Evolutionary conservation across 2,329 filamentous ascomycete genomes (phyloP).

Genomic region (Colletotrichum sp.): DNA sequence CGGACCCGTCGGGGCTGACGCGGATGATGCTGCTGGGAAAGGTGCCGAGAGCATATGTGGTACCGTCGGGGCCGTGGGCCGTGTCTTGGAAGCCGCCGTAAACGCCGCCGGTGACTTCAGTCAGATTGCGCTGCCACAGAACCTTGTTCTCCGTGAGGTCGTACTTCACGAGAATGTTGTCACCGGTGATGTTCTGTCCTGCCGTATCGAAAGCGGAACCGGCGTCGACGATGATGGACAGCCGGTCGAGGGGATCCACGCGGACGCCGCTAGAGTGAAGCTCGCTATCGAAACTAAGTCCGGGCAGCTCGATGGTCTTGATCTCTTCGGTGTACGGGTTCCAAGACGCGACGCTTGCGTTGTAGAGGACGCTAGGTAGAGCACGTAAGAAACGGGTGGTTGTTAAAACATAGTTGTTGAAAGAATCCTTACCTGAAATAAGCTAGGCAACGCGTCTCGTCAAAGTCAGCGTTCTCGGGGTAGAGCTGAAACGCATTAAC

Average conservation of each 20-base stretch:
- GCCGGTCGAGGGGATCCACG: conserved; percentile 33
- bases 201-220: conserved; percentile 36
- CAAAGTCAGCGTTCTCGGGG: conserved; percentile 26
- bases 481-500: conserved; percentile 20
- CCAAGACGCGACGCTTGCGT: conserved; percentile 35
- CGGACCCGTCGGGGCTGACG: conserved; percentile 31
- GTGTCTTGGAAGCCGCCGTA: conserved; percentile 45
- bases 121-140: conserved; percentile 38
- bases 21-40: conserved; percentile 39
- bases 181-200: conserved; percentile 37
- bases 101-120: conserved; percentile 25
- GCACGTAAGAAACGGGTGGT: neutral
- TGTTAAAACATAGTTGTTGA: no score
- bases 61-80: conserved; percentile 36
- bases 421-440: conserved; percentile 21
- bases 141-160: conserved; percentile 26
- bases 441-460: conserved; percentile 19
- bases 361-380: conserved; percentile 28
- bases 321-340: conserved; percentile 31
- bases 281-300: conserved; percentile 30
- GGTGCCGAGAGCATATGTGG: conserved; percentile 40
- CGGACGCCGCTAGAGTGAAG: conserved; percentile 39
- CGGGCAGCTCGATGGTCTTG: conserved; percentile 27
- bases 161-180: conserved; percentile 40
- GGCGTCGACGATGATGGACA: conserved; percentile 39